Conservation (phyloP, 75 land plant species). For the Sequoia sempervirens region DNA sequence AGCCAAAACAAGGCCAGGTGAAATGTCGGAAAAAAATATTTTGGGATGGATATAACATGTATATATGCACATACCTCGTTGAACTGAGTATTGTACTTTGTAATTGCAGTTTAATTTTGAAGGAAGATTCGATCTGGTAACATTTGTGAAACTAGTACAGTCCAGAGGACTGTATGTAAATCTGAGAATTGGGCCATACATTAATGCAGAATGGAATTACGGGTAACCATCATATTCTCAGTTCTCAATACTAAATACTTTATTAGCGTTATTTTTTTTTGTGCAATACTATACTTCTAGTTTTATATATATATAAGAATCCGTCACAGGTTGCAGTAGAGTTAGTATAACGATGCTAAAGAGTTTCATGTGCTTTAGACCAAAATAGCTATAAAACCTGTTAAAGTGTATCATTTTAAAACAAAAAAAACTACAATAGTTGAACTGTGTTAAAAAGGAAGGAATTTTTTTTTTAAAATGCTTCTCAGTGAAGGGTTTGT, state of each 20-base stretch:
- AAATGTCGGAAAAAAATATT: background rate
- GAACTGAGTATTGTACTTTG: background rate
- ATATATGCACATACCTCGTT: background rate
- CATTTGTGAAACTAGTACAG: conserved; percentile 59
- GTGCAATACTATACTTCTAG: background rate
- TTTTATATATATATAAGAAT: background rate
- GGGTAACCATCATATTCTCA: conserved; percentile 47
- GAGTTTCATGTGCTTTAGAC: too few species aligned
- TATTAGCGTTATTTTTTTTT: too few species aligned
- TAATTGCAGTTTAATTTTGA: conserved; percentile 70
- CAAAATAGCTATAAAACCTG: too few species aligned
- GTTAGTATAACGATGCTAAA: too few species aligned
- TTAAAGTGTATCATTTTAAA: too few species aligned
- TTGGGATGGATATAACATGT: background rate
- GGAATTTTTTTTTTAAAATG: too few species aligned
- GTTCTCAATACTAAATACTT: background rate
- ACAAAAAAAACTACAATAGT: too few species aligned
- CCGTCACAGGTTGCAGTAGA: background rate
- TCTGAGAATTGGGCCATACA: conserved; percentile 86
- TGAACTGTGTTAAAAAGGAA: too few species aligned
- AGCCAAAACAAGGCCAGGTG: conserved; percentile 17
- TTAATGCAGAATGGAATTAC: conserved; percentile 74
- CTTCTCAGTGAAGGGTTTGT: too few species aligned
- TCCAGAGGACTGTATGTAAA: conserved; percentile 69
- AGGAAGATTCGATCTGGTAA: conserved; percentile 65